These are phyloP conservation scores for Solanum ossicruentum DNA, from an alignment of 257 asterid species.

Conservation along the genomic window DNA sequence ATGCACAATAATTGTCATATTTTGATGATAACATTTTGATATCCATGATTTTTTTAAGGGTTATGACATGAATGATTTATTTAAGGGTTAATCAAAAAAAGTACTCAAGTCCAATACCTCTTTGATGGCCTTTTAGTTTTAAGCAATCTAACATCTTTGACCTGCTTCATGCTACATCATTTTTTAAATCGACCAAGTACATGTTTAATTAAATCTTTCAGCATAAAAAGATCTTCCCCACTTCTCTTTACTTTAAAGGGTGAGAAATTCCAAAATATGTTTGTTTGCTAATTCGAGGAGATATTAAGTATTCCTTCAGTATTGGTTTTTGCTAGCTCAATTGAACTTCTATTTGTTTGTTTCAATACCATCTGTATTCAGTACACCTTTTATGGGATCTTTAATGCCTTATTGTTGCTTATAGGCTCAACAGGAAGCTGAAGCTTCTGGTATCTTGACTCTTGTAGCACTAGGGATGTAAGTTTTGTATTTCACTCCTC, in stretches of 20 bases:
- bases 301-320: background rate
- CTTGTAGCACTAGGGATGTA: conserved; percentile 3
- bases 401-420: background rate
- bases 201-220: background rate
- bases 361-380: background rate
- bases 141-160: background rate
- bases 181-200: background rate
- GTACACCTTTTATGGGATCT: background rate
- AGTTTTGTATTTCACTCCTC: background rate
- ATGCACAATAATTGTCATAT: too few relatives aligned
- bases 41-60: background rate
- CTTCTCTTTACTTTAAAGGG: background rate
- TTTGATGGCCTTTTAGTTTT: background rate
- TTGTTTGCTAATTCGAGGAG: background rate
- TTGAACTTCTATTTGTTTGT: background rate
- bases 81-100: background rate
- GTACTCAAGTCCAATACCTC: background rate
- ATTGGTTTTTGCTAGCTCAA: background rate
- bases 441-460: conserved; percentile 4
- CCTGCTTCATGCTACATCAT: background rate
- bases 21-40: background rate
- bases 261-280: background rate
- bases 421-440: conserved; percentile 6
- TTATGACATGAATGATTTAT: background rate
- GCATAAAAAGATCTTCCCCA: background rate